Evolutionary conservation across 129 eudicot genomes (phyloP), one percentile per base, ranked within the genome.

Genomic region (Lonicera japonica): DNA sequence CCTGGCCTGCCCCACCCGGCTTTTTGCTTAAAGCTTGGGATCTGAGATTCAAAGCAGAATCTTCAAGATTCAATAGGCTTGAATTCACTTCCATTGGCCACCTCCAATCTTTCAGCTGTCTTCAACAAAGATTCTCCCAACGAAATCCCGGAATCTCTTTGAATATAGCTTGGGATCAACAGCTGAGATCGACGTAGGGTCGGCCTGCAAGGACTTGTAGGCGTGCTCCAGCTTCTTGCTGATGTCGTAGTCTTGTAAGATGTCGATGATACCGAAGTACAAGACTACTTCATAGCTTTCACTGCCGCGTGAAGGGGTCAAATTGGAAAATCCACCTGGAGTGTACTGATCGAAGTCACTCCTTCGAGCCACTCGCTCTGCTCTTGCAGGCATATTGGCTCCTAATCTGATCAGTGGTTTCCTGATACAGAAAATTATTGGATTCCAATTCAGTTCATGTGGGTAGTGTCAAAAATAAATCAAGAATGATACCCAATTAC

Each of bases 211-310:
- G 5, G 99, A 92, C 73, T 92, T 92, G 83, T 92, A 92, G 0
- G 96, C 96, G 54, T 88, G 99, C 60, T 92, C 98, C n/a, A 91
- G 77, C 76, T 85, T 87, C 84, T 91, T 91, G 90, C 95, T 87
- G 25, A 91, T 91, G 38, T 91, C 98, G 17, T 91, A 91, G 52
- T 91, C 98, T 78, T 91, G 98, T 59, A 91, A 70, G 40, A 92
- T 88, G 74, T 92, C 99, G 23, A 92, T 92, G 22, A 92, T 79
- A 53, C 99, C 99, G 69, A 92, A 88, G 85, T 92, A 92, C 66
- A 92, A 86, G n/a, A 92, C 82, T 25, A 88, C 95, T 71, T 92
- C 96, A 61, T 80, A 88, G 0, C 70, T 71, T 74, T 92, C 98
- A 60, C 87, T 81, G 17, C 83, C 63, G 9, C 84, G 80, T 2